Base-by-base conservation (phyloP, 176 grass and related monocot species). In the Bromus sterilis region DNA sequence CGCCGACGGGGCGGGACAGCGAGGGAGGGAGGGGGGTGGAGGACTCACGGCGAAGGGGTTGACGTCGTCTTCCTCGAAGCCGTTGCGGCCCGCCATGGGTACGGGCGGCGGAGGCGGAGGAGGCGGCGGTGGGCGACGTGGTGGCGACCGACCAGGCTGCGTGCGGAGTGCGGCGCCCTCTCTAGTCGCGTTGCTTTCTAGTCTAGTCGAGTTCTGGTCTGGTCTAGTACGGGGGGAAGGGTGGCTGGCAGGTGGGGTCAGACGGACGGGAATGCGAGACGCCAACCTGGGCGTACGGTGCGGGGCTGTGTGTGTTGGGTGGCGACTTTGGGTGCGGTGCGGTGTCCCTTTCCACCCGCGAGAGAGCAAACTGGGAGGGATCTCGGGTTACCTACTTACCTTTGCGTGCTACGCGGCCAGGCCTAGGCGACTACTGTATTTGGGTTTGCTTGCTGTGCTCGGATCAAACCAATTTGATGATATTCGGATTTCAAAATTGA, bases 1-100 rank as follows among this genome's bases (percentile, higher is more conserved):
- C 37, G 39, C 57, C 28, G 25, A 78, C 58, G 51, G n/a, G 51
- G 6, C 39, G 21, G 2, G 13, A 36, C 30, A 18, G 39, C 36
- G 16, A 61, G 41, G 12, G 14, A 55, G 15, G 21, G 65, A 23
- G 43, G 39, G 61, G 49, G 4, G 24, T 20, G 62, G 68, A 46
- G 68, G 7, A 84, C 91, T 91, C 57, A 99, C 96, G 74, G 96
- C 96, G 79, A 99, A 95, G 39, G 93, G 93, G 34, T 99, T 99
- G 72, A 99, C 93, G 51, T 93, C 87, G 58, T 99, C 96, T 34
- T 99, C 93, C 15, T 93, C 91, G 88, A 90, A 95, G 72, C 93
- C 90, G 80, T 93, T 99, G 82, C 89, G 88, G 10, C 90, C 96
- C 73, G 96, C 96, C 96, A 95, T 99, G 74, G 78, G 49, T 53